Percentiles rank a stretch among this genome's conserved stretches.
These are phyloP conservation scores for Saturnispora besseyi DNA, from an alignment of 805 yeast species.

Conservation along the genomic window DNA sequence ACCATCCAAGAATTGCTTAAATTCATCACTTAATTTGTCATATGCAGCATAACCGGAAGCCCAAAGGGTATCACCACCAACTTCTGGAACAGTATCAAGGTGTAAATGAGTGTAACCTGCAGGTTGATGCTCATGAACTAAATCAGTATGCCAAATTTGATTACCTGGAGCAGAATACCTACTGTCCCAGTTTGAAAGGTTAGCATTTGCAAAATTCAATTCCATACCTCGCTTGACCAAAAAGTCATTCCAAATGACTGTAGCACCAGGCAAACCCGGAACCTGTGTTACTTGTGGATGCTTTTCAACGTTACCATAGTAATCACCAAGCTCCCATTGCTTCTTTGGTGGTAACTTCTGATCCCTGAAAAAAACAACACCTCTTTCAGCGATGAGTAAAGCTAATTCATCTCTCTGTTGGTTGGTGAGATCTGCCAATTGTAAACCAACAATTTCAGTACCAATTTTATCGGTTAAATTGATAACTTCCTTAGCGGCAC, in stretches of 20 bases:
- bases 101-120: conserved; percentile 48
- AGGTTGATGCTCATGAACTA: conserved; percentile 48
- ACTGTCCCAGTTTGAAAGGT: conserved; percentile 15
- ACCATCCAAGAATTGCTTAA: background rate
- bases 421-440: conserved; percentile 31
- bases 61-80: conserved; percentile 51
- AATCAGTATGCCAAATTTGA: conserved; percentile 39
- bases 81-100: conserved; percentile 38
- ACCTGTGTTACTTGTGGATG: conserved; percentile 31
- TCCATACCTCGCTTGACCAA: conserved; percentile 19
- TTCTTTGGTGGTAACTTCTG: conserved; percentile 37
- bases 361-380: conserved; percentile 42
- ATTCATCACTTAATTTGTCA: conserved; percentile 8
- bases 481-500: background rate
- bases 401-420: conserved; percentile 41
- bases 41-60: conserved; percentile 48
- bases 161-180: conserved; percentile 12
- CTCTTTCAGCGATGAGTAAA: conserved; percentile 37
- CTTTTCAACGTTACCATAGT: conserved; percentile 36
- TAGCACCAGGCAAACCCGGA: conserved; percentile 31
- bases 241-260: conserved; percentile 18
- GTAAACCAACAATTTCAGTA: background rate
- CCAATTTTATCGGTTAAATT: background rate
- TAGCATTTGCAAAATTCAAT: conserved; percentile 14
- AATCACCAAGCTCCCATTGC: conserved; percentile 21